These are phyloP conservation scores for Paracoccidioides lutzii DNA, from an alignment of 2,329 filamentous ascomycete species.

Conservation along the genomic window DNA sequence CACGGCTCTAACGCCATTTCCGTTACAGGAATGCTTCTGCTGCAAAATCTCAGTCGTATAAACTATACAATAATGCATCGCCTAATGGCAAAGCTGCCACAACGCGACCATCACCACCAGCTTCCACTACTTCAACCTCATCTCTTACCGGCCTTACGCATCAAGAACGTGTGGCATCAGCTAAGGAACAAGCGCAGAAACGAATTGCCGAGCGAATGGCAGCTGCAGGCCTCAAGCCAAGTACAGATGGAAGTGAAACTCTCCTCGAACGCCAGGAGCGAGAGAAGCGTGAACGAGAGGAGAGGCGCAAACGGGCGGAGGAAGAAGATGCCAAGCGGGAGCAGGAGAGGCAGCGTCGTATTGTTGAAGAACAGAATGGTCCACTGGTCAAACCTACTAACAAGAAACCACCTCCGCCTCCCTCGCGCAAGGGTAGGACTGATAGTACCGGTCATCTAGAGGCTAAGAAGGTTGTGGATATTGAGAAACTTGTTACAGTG, in stretches of 20 bases:
- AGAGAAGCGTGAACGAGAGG: slow-evolving; percentile 74
- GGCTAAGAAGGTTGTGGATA: slow-evolving; percentile 42
- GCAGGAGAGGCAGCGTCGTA: slow-evolving; percentile 67
- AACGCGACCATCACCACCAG: slow-evolving; percentile 31
- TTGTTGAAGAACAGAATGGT: slow-evolving; percentile 61
- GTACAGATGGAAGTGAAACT: slow-evolving; percentile 65
- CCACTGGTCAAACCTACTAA: slow-evolving; percentile 40
- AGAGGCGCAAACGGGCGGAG: slow-evolving; percentile 77
- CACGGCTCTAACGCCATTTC: background rate
- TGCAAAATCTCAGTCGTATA: slow-evolving; percentile 39
- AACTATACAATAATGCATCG: slow-evolving; percentile 41
- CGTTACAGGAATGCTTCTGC: slow-evolving; percentile 17
- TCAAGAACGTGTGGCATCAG: slow-evolving; percentile 87
- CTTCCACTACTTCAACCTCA: slow-evolving; percentile 44
- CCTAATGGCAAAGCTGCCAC: slow-evolving; percentile 25
- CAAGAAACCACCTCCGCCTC: slow-evolving; percentile 57
- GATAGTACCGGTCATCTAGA: slow-evolving; percentile 46
- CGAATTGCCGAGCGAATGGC: slow-evolving; percentile 94
- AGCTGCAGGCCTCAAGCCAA: slow-evolving; percentile 78
- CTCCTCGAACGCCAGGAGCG: slow-evolving; percentile 75
- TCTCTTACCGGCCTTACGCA: slow-evolving; percentile 80
- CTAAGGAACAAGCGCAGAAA: slow-evolving; percentile 92
- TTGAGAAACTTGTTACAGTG: slow-evolving; percentile 42
- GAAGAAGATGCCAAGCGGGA: slow-evolving; percentile 87
- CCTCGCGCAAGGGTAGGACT: slow-evolving; percentile 55